These are phyloP conservation scores for Elsinoe arachidis DNA, from an alignment of 2,329 filamentous ascomycete genomes.

Conservation along the genomic window DNA sequence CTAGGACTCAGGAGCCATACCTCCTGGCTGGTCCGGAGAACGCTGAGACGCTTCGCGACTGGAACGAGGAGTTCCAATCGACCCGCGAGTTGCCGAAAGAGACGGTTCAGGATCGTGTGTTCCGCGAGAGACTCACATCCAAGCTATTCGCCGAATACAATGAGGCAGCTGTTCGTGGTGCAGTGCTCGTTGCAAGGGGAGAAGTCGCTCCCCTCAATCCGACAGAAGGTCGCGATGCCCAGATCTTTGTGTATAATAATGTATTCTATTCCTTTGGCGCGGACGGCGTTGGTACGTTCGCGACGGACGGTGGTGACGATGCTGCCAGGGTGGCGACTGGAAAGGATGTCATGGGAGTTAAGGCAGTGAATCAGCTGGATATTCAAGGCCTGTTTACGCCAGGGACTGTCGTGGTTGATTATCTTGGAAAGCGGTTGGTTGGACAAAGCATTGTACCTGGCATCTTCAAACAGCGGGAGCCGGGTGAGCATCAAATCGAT, in stretches of 20 bases:
- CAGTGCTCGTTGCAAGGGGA: conserved; percentile 82
- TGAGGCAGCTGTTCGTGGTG: conserved; percentile 84
- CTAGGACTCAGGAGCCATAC: conserved; percentile 86
- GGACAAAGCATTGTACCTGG: conserved; percentile 97
- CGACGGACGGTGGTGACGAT: conserved; percentile 91
- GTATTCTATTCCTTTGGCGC: conserved; percentile 99
- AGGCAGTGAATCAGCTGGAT: conserved; percentile 92
- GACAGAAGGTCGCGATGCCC: conserved; percentile 82
- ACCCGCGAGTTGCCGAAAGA: conserved; percentile 91
- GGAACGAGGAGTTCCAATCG: conserved; percentile 99
- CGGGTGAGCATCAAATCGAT: conserved; percentile 96
- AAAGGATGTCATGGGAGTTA: conserved; percentile 91
- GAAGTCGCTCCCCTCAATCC: conserved; percentile 92
- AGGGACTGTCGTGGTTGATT: conserved; percentile 92
- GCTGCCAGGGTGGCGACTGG: conserved; percentile 91
- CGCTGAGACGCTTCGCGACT: conserved; percentile 87
- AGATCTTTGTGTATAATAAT: conserved; percentile 99
- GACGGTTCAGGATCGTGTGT: conserved; percentile 88
- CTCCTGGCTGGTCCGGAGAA: conserved; percentile 86
- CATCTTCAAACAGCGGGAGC: conserved; percentile 97
- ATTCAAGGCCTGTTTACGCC: conserved; percentile 91
- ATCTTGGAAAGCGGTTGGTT: conserved; percentile 92
- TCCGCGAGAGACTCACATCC: conserved; percentile 84
- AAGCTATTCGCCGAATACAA: conserved; percentile 98
- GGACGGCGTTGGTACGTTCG: conserved; percentile 94